These are phyloP conservation scores for Colletotrichum sp. DNA, from an alignment of 2,329 filamentous ascomycete genomes.

Conservation along the genomic window DNA sequence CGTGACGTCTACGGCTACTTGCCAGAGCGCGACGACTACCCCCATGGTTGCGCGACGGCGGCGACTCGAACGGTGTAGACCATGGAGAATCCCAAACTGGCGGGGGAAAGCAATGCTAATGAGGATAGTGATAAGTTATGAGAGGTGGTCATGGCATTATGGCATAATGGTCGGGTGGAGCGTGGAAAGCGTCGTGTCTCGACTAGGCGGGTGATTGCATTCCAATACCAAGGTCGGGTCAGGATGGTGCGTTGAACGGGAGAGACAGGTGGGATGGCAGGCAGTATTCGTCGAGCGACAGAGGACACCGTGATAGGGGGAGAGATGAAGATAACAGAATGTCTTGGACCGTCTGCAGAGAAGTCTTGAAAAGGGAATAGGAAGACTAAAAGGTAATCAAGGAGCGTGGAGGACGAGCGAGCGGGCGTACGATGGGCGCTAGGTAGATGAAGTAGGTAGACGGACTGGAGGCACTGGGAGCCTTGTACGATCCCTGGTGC, in stretches of 20 bases:
- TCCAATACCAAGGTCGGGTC: constrained; percentile 2
- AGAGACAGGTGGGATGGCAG: neutral
- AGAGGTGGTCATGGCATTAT: constrained; percentile 18
- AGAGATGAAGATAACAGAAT: neutral
- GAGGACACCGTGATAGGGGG: neutral
- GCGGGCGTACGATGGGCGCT: neutral
- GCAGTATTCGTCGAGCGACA: neutral
- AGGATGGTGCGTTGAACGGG: neutral
- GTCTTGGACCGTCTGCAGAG: neutral
- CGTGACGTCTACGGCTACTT: constrained; percentile 65
- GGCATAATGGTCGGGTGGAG: constrained; percentile 8
- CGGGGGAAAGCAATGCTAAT: constrained; percentile 9
- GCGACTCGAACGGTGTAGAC: constrained; percentile 2
- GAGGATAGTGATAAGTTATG: constrained; percentile 8
- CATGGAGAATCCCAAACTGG: constrained; percentile 16
- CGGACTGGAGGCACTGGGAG: neutral
- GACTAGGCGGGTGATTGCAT: constrained; percentile 8
- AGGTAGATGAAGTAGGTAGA: neutral
- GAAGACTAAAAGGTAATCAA: neutral
- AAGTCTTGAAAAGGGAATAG: neutral
- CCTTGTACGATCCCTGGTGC: neutral
- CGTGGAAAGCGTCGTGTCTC: constrained; percentile 9
- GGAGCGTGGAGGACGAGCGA: neutral
- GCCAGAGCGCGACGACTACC: constrained; percentile 55
- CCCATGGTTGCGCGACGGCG: constrained; percentile 37